phyloP scores from a whole-genome alignment of 306 rosid genomes.

The Cucurbita pepo region DNA sequence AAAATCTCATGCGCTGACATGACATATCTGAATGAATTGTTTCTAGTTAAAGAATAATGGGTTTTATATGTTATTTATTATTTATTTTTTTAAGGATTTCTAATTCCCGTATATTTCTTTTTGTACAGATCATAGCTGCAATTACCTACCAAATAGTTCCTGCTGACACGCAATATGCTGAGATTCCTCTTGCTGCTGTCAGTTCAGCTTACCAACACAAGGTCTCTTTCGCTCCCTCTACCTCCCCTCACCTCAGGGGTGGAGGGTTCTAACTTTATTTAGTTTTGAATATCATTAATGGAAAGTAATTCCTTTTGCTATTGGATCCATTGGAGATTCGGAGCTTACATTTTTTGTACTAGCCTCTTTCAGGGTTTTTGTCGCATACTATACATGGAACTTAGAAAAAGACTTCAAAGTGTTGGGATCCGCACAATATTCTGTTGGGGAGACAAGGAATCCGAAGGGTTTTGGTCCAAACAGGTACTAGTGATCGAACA shows the following conservation, averaged over 20 bases:
- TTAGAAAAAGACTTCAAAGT: slow-evolving; percentile 51
- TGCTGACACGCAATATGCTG: slow-evolving; percentile 76
- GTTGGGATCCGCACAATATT: slow-evolving; percentile 67
- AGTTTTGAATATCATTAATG: neutral
- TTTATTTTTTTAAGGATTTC: neutral
- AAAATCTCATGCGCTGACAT: neutral
- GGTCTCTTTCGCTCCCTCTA: slow-evolving; percentile 21
- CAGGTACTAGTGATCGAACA: slow-evolving; percentile 30
- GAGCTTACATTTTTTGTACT: neutral
- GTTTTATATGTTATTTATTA: neutral
- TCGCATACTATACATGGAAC: slow-evolving; percentile 40
- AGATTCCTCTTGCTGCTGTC: slow-evolving; percentile 87
- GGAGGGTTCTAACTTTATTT: neutral
- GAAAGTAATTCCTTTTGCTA: neutral
- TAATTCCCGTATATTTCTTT: neutral
- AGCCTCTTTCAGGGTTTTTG: slow-evolving; percentile 59
- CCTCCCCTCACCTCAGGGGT: neutral
- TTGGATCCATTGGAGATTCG: neutral
- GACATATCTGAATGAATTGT: neutral
- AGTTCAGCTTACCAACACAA: slow-evolving; percentile 41
- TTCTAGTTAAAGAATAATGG: neutral
- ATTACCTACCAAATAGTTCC: slow-evolving; percentile 79
- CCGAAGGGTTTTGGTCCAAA: slow-evolving; percentile 85
- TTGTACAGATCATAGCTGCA: slow-evolving; percentile 63
- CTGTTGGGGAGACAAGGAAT: slow-evolving; percentile 94